Percentiles rank a stretch among this genome's conserved stretches.
Evolutionary conservation across 495 filamentous ascomycete species (phyloP).

Genomic region (Aspergillus wentii): DNA sequence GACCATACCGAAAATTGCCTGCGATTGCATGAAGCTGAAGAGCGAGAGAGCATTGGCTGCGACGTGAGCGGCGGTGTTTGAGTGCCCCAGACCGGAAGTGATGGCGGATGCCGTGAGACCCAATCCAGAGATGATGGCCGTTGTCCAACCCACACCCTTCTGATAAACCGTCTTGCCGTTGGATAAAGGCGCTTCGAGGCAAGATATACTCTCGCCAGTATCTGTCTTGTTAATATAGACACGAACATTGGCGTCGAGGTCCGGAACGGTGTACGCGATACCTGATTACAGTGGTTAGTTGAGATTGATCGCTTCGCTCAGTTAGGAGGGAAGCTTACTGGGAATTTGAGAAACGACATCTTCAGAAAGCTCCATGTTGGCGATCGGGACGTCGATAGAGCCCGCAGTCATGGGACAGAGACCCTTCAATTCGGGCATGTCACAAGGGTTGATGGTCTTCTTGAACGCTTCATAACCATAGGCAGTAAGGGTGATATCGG

Average conservation of each 20-base stretch:
- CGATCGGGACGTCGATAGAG: constrained; percentile 64
- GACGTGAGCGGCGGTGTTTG: constrained; percentile 95
- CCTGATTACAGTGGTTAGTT: constrained; percentile 23
- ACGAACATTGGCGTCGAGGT: constrained; percentile 83
- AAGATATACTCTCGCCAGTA: constrained; percentile 65
- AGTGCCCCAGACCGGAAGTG: constrained; percentile 76
- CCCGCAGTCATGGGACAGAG: constrained; percentile 93
- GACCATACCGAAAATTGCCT: constrained; percentile 91
- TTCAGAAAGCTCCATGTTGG: constrained; percentile 56
- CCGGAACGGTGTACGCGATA: constrained; percentile 86
- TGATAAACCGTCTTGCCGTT: constrained; percentile 94
- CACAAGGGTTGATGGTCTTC: constrained; percentile 72
- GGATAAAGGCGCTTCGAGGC: constrained; percentile 82
- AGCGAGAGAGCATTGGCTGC: constrained; percentile 89
- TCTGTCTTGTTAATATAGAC: constrained; percentile 69
- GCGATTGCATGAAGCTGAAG: constrained; percentile 93
- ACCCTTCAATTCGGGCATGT: constrained; percentile 58
- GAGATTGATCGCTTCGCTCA: not conserved
- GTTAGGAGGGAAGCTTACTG: constrained; percentile 33
- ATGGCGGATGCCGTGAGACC: constrained; percentile 80
- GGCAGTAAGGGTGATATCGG: constrained; percentile 69
- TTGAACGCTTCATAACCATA: constrained; percentile 72
- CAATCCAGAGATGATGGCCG: constrained; percentile 80
- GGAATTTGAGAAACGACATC: constrained; percentile 63
- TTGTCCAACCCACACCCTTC: constrained; percentile 80